Evolutionary conservation across 2,329 filamentous ascomycete species (phyloP), one percentile per base, ranked within the genome.

Genomic region (Pseudopyricularia javanii): DNA sequence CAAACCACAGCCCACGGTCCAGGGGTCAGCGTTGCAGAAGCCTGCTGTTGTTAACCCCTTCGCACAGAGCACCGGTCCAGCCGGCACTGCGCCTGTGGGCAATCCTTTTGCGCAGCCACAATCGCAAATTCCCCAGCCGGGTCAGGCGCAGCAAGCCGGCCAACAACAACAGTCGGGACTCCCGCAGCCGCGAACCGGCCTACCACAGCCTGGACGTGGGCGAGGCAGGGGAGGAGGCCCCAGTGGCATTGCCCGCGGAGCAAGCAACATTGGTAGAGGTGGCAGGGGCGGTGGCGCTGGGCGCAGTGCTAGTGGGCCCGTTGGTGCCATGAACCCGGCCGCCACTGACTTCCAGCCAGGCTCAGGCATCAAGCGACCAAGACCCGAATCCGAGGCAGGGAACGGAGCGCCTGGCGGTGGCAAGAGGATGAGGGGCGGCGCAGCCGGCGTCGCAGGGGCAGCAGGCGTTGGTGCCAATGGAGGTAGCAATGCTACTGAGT

Each of bases 361-460:
- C 6, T 11, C 37, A 20, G 74, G 76, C 22, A 76, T 73, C 59
- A 80, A 81, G 64, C 69, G 78, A 34, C 70, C 74, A 20, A 70
- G 77, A 28, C 75, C 76, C 53, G 77, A 80, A 43, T 43, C 37
- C 53, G 69, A 70, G 43, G 57, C 58, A 8, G 65, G 64, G 7
- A 66, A 55, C 26, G 57, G 63, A 20, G 60, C 63, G 12, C 57
- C 55, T 40, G 72, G 66, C 2, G 57, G 62, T n/a, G 37, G 37
- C 7, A 71, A 71, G 62, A 62, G 68, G 55, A 62, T 64, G 50
- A 62, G 67, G 51, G 66, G 65, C 49, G 68, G 66, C 32, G 58
- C 60, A 12, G 61, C 56, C 22, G 58, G 56, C 5, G 58, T 55
- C 12, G 55, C 49, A 7, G 32, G n/a, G n/a, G n/a, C n/a, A n/a